phyloP scores from a whole-genome alignment of 2,329 filamentous ascomycete genomes.

The Aspergillus sp. region DNA sequence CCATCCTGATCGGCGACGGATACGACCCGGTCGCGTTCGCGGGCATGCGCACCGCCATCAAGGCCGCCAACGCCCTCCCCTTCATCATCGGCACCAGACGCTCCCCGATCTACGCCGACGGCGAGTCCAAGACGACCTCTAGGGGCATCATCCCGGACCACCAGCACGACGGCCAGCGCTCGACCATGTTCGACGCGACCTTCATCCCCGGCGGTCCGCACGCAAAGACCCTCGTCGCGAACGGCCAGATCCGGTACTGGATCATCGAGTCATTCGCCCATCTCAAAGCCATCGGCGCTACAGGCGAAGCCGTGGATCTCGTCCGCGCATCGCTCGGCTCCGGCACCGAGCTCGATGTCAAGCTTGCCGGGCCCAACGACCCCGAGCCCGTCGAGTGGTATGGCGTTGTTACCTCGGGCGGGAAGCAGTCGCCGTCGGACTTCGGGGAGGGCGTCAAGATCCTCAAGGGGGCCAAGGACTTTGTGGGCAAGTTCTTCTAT shows the following conservation, averaged over 20 bases:
- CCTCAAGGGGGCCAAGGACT: conserved; percentile 57
- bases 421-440: conserved; percentile 44
- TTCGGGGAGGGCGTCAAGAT: conserved; percentile 55
- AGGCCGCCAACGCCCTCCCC: conserved; percentile 54
- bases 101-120: conserved; percentile 54
- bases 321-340: conserved; percentile 39
- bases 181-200: conserved; percentile 67
- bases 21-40: conserved; percentile 60
- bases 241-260: conserved; percentile 66
- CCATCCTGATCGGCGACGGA: conserved; percentile 68
- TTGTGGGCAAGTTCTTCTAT: conserved; percentile 61
- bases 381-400: conserved; percentile 56
- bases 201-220: conserved; percentile 65
- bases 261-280: conserved; percentile 73
- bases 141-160: conserved; percentile 64
- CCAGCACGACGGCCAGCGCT: conserved; percentile 69
- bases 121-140: conserved; percentile 39
- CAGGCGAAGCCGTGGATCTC: conserved; percentile 60
- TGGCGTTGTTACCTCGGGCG: conserved; percentile 62
- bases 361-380: conserved; percentile 40
- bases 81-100: conserved; percentile 62
- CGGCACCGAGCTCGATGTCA: conserved; percentile 35
- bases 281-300: conserved; percentile 67
- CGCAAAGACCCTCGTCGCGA: conserved; percentile 54
- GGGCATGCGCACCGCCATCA: conserved; percentile 55